These are phyloP conservation scores for Alternaria sp. DNA, from an alignment of 2,329 filamentous ascomycete species.

Conservation along the genomic window DNA sequence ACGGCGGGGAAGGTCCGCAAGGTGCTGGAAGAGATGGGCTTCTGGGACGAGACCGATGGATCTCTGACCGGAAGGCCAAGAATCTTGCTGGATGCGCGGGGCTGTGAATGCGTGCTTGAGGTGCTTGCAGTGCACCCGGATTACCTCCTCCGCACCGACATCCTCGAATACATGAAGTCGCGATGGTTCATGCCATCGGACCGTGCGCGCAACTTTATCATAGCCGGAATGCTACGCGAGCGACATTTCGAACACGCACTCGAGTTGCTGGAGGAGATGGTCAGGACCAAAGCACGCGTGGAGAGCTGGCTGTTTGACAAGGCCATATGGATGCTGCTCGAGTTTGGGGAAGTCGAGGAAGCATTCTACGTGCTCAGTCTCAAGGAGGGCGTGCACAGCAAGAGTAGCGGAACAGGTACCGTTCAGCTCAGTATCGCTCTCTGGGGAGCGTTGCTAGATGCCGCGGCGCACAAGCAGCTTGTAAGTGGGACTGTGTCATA, in stretches of 20 bases:
- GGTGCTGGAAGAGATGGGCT: conserved; percentile 75
- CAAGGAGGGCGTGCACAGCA: conserved; percentile 42
- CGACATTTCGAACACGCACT: conserved; percentile 83
- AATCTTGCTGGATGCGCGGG: conserved; percentile 67
- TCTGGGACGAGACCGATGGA: conserved; percentile 17
- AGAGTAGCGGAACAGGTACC: conserved; percentile 25
- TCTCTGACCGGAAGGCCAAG: conserved; percentile 50
- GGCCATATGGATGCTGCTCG: conserved; percentile 74
- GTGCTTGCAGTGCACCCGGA: conserved; percentile 84
- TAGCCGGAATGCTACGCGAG: conserved; percentile 78
- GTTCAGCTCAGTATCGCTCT: conserved; percentile 58
- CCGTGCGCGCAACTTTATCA: conserved; percentile 69
- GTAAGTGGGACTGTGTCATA: conserved; percentile 36
- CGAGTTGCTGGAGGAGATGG: conserved; percentile 70
- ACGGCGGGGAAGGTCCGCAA: conserved; percentile 68
- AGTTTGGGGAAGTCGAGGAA: conserved; percentile 77
- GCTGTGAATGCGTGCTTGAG: conserved; percentile 75
- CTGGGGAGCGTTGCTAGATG: conserved; percentile 77
- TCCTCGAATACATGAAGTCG: conserved; percentile 75
- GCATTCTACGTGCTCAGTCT: conserved; percentile 68
- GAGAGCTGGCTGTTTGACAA: conserved; percentile 80
- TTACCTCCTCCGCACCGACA: conserved; percentile 73
- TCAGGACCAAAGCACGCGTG: conserved; percentile 60
- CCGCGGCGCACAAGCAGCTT: conserved; percentile 69
- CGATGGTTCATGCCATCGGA: conserved; percentile 71